Evolutionary conservation across 1,139 yeast species (phyloP).

Genomic region (Hanseniaspora uvarum): DNA sequence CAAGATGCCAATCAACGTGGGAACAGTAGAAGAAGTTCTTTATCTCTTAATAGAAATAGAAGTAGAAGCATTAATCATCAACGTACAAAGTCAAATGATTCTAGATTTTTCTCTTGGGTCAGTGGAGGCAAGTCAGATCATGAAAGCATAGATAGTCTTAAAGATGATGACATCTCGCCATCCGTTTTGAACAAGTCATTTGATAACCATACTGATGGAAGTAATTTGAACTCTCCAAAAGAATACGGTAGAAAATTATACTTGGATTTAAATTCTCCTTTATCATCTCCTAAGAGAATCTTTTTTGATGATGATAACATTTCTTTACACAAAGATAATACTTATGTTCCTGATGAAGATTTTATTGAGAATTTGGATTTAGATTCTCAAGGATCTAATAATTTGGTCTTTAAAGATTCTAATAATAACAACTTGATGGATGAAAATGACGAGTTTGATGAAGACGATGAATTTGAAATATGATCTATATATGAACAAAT

Average conservation of each 20-base stretch:
- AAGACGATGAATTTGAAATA: conserved; percentile 26
- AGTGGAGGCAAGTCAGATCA: background rate
- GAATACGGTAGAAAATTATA: conserved; percentile 28
- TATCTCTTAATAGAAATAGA: background rate
- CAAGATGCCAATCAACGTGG: background rate
- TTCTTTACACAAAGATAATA: background rate
- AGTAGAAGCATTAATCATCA: background rate
- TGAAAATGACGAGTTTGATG: conserved; percentile 24
- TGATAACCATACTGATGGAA: background rate
- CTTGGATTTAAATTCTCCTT: conserved; percentile 29
- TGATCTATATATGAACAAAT: background rate
- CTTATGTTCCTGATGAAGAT: background rate
- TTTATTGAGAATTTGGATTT: background rate
- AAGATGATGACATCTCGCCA: conserved; percentile 7
- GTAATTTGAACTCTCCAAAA: background rate
- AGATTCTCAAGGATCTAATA: background rate
- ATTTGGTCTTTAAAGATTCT: background rate
- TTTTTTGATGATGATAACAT: background rate
- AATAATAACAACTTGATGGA: conserved; percentile 8
- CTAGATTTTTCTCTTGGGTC: conserved; percentile 15
- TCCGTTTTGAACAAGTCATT: background rate
- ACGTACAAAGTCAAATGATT: conserved; percentile 16
- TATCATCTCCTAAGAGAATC: conserved; percentile 25
- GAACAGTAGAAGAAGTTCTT: conserved; percentile 1
- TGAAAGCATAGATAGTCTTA: background rate